A percentile compares a stretch with the other conserved stretches of the same genome.
phyloP scores from a whole-genome alignment of 495 filamentous ascomycete genomes.

The Neurospora cerealis region DNA sequence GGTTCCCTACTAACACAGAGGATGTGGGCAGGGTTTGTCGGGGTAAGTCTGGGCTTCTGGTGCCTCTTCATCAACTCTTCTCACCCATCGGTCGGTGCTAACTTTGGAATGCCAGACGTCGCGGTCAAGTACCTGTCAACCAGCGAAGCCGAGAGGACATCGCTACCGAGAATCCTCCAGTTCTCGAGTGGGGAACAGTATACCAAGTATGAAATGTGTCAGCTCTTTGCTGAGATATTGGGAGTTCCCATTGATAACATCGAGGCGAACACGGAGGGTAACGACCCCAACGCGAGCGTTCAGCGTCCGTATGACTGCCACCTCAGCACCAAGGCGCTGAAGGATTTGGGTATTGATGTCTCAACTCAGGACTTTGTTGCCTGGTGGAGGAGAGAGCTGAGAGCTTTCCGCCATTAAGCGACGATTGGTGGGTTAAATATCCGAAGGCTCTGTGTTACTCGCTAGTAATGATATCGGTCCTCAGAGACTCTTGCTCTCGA shows the following conservation, averaged over 20 bases:
- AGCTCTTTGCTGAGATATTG: constrained; percentile 71
- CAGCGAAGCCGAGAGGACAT: constrained; percentile 25
- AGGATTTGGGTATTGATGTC: constrained; percentile 68
- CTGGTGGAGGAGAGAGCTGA: constrained; percentile 63
- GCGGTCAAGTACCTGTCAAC: constrained; percentile 52
- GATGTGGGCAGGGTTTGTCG: constrained; percentile 74
- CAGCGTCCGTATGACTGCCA: constrained; percentile 86
- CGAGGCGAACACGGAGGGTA: constrained; percentile 59
- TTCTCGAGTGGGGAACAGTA: constrained; percentile 80
- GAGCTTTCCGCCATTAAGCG: constrained; percentile 36
- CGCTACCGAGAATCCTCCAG: constrained; percentile 65
- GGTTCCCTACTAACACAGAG: constrained; percentile 80
- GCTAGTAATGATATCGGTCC: not conserved
- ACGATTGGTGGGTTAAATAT: not conserved
- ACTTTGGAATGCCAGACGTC: constrained; percentile 33
- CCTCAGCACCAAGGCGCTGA: constrained; percentile 65
- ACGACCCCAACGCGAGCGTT: constrained; percentile 63
- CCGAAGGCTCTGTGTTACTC: not conserved
- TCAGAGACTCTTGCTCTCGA: not conserved
- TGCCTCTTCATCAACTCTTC: not conserved
- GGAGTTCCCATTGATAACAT: constrained; percentile 65
- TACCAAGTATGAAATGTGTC: constrained; percentile 88
- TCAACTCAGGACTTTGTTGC: constrained; percentile 62
- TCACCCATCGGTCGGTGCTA: not conserved
- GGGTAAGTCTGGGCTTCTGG: constrained; percentile 22